phyloP scores from a whole-genome alignment of 208 protist species.

The Crithidia brevicula region DNA sequence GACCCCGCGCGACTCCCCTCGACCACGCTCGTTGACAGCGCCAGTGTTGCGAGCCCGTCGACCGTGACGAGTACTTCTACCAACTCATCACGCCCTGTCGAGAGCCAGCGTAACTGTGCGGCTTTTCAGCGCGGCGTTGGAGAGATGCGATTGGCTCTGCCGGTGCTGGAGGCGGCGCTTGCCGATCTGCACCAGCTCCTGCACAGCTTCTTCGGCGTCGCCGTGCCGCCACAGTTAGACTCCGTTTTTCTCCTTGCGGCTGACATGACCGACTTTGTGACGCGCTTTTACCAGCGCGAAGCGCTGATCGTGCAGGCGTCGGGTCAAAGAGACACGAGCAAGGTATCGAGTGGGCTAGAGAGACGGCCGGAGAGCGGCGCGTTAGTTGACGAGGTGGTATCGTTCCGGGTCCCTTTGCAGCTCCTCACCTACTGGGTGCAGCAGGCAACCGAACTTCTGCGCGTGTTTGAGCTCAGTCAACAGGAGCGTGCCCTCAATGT shows the following conservation, averaged over 20 bases:
- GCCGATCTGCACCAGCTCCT: slow-evolving; percentile 14
- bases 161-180: slow-evolving; percentile 30
- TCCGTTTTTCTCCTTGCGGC: slow-evolving; percentile 33
- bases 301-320: background rate
- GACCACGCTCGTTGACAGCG: background rate
- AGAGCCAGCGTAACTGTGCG: background rate
- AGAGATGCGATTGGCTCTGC: slow-evolving; percentile 23
- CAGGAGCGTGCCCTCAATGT: slow-evolving; percentile 25
- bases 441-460: slow-evolving; percentile 27
- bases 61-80: background rate
- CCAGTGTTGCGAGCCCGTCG: background rate
- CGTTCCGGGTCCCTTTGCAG: slow-evolving; percentile 39
- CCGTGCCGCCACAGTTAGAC: slow-evolving; percentile 41
- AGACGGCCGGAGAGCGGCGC: background rate
- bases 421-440: slow-evolving; percentile 47
- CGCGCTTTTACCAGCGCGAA: slow-evolving; percentile 20
- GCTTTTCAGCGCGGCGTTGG: slow-evolving; percentile 17
- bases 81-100: background rate
- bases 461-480: slow-evolving; percentile 34
- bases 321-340: background rate
- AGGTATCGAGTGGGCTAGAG: background rate
- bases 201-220: slow-evolving; percentile 39
- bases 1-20: background rate
- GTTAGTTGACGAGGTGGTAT: slow-evolving; percentile 28
- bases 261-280: slow-evolving; percentile 38